phyloP scores from a whole-genome alignment of 2,329 filamentous ascomycete species.

The Aureobasidium namibiae region DNA sequence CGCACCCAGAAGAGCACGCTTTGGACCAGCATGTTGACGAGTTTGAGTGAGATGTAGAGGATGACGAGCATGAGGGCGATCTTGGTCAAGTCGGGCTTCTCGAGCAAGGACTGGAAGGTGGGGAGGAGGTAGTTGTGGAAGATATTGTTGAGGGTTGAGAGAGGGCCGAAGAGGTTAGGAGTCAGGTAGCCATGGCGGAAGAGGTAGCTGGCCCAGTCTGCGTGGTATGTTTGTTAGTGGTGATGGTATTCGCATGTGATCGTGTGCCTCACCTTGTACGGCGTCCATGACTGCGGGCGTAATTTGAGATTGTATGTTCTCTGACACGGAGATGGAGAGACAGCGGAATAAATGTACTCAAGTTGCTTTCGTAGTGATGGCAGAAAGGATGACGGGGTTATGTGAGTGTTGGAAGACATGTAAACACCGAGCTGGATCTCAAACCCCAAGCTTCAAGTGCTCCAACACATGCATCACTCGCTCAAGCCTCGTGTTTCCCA shows the following conservation, averaged over 20 bases:
- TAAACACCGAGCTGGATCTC: conserved; percentile 2
- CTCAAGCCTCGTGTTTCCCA: not conserved
- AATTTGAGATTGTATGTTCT: not conserved
- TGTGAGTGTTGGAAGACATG: not conserved
- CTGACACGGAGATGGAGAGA: not conserved
- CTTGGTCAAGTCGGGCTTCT: conserved; percentile 40
- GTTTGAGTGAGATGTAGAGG: conserved; percentile 55
- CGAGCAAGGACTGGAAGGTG: conserved; percentile 23
- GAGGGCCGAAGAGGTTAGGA: conserved; percentile 17
- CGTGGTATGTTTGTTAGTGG: conserved; percentile 9
- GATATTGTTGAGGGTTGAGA: conserved; percentile 17
- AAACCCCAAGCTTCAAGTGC: not conserved
- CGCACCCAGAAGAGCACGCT: conserved; percentile 69
- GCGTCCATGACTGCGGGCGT: conserved; percentile 20
- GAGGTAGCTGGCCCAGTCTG: conserved; percentile 26
- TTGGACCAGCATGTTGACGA: conserved; percentile 62
- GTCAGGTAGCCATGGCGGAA: conserved; percentile 17
- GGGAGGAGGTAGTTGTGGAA: conserved; percentile 22
- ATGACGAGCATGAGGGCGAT: conserved; percentile 50
- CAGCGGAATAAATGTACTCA: not conserved
- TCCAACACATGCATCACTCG: not conserved
- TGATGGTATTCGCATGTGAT: not conserved
- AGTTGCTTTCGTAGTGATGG: not conserved
- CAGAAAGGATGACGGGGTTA: not conserved
- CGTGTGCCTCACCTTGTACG: conserved; percentile 20